A percentile compares a stretch with the other conserved stretches of the same genome.
phyloP scores from a whole-genome alignment of 139 green algal species.

The Chlamydomonas applanata region DNA sequence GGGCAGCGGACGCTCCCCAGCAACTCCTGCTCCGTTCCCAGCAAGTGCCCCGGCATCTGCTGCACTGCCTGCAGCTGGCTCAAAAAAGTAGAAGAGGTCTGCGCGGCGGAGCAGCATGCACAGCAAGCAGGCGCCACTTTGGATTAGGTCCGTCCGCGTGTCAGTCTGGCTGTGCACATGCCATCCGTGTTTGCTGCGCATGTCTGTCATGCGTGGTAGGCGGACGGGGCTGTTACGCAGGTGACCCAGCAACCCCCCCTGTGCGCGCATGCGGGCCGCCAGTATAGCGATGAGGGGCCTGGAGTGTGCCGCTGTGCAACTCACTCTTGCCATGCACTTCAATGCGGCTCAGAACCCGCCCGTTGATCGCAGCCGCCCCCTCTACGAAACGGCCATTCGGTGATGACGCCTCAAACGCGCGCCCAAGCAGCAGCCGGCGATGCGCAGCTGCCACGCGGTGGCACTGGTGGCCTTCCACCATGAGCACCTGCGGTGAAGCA shows the following conservation, averaged over 20 bases:
- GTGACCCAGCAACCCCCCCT: no score
- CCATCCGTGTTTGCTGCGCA: no score
- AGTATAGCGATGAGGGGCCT: no score
- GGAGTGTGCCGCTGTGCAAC: slow-evolving; percentile 32
- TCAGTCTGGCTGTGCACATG: no score
- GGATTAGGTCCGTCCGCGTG: background rate
- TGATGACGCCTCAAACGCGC: slow-evolving; percentile 56
- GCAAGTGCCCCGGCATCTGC: background rate
- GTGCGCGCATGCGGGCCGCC: no score
- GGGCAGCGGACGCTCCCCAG: background rate
- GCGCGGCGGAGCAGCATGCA: background rate
- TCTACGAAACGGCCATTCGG: slow-evolving; percentile 78
- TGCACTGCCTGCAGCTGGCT: background rate
- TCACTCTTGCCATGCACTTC: slow-evolving; percentile 67
- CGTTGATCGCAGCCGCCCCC: slow-evolving; percentile 31
- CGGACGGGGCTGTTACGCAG: no score
- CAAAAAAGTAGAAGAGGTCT: slow-evolving; percentile 89
- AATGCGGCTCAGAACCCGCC: slow-evolving; percentile 56
- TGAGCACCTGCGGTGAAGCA: slow-evolving; percentile 12
- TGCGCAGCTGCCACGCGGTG: slow-evolving; percentile 73
- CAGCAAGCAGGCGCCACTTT: background rate
- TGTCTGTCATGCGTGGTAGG: no score
- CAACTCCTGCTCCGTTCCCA: background rate
- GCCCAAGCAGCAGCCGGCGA: slow-evolving; percentile 7
- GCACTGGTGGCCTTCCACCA: slow-evolving; percentile 79